These are phyloP conservation scores for Apiospora pterosperma DNA, from an alignment of 2,329 filamentous ascomycete species.

Conservation along the genomic window DNA sequence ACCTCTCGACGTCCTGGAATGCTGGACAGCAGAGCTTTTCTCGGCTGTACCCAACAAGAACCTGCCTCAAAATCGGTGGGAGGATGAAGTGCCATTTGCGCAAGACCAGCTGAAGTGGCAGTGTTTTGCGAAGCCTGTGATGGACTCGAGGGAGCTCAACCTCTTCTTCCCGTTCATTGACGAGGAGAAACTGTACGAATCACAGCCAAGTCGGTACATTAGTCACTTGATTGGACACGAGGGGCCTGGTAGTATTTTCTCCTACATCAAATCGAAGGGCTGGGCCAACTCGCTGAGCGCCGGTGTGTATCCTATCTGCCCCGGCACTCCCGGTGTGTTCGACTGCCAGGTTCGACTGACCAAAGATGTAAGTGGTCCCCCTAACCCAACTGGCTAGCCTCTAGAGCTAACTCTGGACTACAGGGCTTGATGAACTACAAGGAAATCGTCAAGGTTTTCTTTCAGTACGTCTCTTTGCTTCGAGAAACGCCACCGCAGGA, in stretches of 20 bases:
- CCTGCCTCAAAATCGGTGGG: slow-evolving; percentile 57
- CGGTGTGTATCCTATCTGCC: slow-evolving; percentile 71
- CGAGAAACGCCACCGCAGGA: slow-evolving; percentile 76
- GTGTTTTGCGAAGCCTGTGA: slow-evolving; percentile 86
- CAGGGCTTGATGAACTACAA: slow-evolving; percentile 73
- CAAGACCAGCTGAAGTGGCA: slow-evolving; percentile 57
- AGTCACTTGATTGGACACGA: slow-evolving; percentile 90
- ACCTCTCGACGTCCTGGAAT: slow-evolving; percentile 74
- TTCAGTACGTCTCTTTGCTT: slow-evolving; percentile 88
- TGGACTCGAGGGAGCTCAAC: slow-evolving; percentile 78
- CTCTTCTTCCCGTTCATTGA: slow-evolving; percentile 83
- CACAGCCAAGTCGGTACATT: slow-evolving; percentile 80
- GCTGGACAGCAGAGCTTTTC: slow-evolving; percentile 83
- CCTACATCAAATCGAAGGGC: slow-evolving; percentile 79
- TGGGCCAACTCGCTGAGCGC: slow-evolving; percentile 84
- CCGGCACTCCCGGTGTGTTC: slow-evolving; percentile 74
- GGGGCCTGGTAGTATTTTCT: slow-evolving; percentile 86
- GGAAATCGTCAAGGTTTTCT: slow-evolving; percentile 78
- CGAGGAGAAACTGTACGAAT: slow-evolving; percentile 74
- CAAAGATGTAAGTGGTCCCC: slow-evolving; percentile 59
- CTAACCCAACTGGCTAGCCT: slow-evolving; percentile 12
- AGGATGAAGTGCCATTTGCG: slow-evolving; percentile 46
- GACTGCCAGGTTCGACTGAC: slow-evolving; percentile 77
- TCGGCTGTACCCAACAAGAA: slow-evolving; percentile 79
- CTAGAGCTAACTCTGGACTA: background rate